These are phyloP conservation scores for Arthrobotrys sinensis DNA, from an alignment of 2,329 filamentous ascomycete genomes.

Conservation along the genomic window DNA sequence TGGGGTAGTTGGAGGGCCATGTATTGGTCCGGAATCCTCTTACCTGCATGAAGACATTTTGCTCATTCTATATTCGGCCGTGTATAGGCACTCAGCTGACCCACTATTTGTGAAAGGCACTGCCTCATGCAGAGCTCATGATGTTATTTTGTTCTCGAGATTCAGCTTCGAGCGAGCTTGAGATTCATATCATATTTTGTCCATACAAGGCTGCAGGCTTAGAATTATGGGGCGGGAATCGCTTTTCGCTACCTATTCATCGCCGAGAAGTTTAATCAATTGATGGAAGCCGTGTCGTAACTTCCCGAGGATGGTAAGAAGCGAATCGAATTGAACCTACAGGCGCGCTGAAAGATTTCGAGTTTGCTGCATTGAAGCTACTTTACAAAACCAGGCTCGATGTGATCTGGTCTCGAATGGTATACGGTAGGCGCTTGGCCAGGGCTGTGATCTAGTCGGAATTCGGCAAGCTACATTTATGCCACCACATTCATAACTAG, in stretches of 20 bases:
- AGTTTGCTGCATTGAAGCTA: not conserved
- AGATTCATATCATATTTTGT: conserved; percentile 2
- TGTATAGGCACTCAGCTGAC: not conserved
- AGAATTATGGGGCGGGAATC: too few species aligned
- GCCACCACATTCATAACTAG: not conserved
- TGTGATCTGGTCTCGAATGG: not conserved
- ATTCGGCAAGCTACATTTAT: not conserved
- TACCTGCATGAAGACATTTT: not conserved
- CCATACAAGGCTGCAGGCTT: not conserved
- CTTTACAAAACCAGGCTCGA: not conserved
- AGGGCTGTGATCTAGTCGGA: not conserved
- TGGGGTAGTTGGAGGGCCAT: not conserved
- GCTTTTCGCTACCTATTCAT: not conserved
- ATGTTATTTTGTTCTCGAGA: not conserved
- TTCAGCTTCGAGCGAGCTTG: not conserved
- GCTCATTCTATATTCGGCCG: not conserved
- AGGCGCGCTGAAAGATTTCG: not conserved
- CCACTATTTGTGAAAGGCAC: not conserved
- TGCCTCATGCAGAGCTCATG: not conserved
- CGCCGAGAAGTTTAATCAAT: not conserved
- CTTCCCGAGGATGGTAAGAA: not conserved
- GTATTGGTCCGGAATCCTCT: not conserved
- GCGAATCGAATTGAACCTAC: too few species aligned
- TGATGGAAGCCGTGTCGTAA: not conserved
- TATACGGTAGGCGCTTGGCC: not conserved